Base-by-base conservation (phyloP, 1,139 yeast genomes). In the Taiozyma sp. region DNA sequence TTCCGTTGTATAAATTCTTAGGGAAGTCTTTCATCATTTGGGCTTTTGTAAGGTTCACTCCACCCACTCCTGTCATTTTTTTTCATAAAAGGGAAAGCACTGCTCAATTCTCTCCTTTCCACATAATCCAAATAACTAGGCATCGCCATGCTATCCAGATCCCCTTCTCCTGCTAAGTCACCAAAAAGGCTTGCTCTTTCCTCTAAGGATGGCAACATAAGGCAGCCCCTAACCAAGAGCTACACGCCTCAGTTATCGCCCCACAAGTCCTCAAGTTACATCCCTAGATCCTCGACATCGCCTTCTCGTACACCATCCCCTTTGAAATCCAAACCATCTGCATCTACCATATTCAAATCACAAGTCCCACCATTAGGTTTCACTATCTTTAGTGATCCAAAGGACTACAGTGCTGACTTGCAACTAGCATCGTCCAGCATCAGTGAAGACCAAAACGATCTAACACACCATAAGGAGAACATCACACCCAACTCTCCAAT, bases 121-220 rank as follows among this genome's bases (percentile, higher is more conserved):
- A 16, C 10, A 35, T 19, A 35, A 35, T 6, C 16, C 26, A 37
- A 6, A 37, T 13, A 16, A 37, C 40, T 4, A 16, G 14, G 19
- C 19, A n/a, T 8, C 22, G 21, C n/a, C 8, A 42, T 42, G 51
- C 40, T 28, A 45, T 56, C 62, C 14, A 51, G 53, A 46, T 50
- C 60, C 1, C 56, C 60, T 0, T 58, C 62, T 3, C 61, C 61
- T 21, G 46, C 56, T 11, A 57, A 53, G 37, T 51, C 57, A 16
- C 60, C 61, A 28, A 54, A 44, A 44, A 58, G 64, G 52, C 47
- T 46, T 21, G 59, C 61, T 0, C 55, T 60, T 16, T 53, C 60
- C 5, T 56, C 60, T 5, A 61, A 59, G 47, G 64, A 61, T 44
- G 41, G 56, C 51, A 61, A 59, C 51, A 47, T 55, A 39, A 57